Percentiles rank a stretch among this genome's conserved stretches.
phyloP scores from a whole-genome alignment of 805 yeast genomes.

The Metahyphopichia silvanorum region DNA sequence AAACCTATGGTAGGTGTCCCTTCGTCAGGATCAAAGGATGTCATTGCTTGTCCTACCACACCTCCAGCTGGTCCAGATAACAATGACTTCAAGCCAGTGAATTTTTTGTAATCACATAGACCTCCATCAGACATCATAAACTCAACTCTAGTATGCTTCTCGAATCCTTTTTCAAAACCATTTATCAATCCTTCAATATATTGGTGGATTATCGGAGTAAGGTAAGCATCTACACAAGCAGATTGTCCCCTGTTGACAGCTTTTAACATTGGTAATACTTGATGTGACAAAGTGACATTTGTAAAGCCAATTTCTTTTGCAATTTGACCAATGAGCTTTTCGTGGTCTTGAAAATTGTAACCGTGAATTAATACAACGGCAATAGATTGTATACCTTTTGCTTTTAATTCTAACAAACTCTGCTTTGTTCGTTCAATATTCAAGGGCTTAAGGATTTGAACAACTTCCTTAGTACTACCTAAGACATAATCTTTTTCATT shows the following conservation, averaged over 20 bases:
- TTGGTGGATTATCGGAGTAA: conserved; percentile 72
- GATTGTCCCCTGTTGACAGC: conserved; percentile 74
- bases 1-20: conserved; percentile 67
- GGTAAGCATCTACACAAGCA: conserved; percentile 76
- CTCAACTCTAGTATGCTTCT: conserved; percentile 11
- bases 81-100: conserved; percentile 14
- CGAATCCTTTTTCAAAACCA: conserved; percentile 27
- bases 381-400: conserved; percentile 47
- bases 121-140: conserved; percentile 20
- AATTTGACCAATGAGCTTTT: conserved; percentile 32
- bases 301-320: conserved; percentile 66
- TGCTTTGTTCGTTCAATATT: neutral
- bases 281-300: conserved; percentile 65
- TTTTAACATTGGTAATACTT: conserved; percentile 76
- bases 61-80: conserved; percentile 21
- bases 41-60: conserved; percentile 16
- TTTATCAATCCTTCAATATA: conserved; percentile 62
- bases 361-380: conserved; percentile 74
- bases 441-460: conserved; percentile 46
- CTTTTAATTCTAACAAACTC: conserved; percentile 45
- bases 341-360: conserved; percentile 72
- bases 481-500: conserved; percentile 34
- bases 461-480: conserved; percentile 69
- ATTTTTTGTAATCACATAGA: conserved; percentile 11
- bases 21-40: conserved; percentile 32